Evolutionary conservation across 305 asterid genomes (phyloP), one percentile per base, ranked within the genome.

Genomic region (Fraxinus greggii): DNA sequence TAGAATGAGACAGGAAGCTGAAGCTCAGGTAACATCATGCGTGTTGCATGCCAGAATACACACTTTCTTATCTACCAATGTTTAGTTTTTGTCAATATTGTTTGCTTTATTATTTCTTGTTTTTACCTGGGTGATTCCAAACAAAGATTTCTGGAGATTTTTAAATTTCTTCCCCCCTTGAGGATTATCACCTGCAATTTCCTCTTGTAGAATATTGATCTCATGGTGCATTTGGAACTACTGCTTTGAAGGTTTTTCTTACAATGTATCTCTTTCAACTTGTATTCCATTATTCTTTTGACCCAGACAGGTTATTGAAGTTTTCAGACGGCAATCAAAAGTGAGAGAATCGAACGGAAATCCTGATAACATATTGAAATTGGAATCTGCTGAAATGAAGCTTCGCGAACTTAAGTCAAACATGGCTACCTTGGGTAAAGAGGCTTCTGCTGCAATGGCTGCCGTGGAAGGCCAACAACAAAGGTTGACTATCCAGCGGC

Each of bases 391-490:
- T 70, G 97, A 91, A 87, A 77, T 75, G 75, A 90, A 89, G 87
- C 94, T 92, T 79, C 85, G 88, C 13, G 97, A 89, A 81, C 92
- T 92, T 59, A 90, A 89, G 85, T 91, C 90, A 10, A 92, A 88
- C 81, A 88, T 91, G 95, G 82, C 72, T 78, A 89, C 77, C 26
- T 80, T 90, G 54, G 93, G 95, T 76, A 91, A 87, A 86, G 95
- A 92, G 86, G 92, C 95, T 81, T 81, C 88, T 31, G 88, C 92
- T 63, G 90, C 93, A 84, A 91, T 90, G 93, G 89, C 89, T 83
- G 94, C 90, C 28, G 95, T 92, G 2, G 95, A 91, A 85, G 87
- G 84, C 80, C 97, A 91, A 84, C 95, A 92, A 74, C 94, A 91
- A 76, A 83, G 92, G 79, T 85, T 86, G 83, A 90, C 97, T 75